Evolutionary conservation across 805 yeast genomes (phyloP), one percentile per base, ranked within the genome.

Genomic region (Zygoascus flipseniorum): DNA sequence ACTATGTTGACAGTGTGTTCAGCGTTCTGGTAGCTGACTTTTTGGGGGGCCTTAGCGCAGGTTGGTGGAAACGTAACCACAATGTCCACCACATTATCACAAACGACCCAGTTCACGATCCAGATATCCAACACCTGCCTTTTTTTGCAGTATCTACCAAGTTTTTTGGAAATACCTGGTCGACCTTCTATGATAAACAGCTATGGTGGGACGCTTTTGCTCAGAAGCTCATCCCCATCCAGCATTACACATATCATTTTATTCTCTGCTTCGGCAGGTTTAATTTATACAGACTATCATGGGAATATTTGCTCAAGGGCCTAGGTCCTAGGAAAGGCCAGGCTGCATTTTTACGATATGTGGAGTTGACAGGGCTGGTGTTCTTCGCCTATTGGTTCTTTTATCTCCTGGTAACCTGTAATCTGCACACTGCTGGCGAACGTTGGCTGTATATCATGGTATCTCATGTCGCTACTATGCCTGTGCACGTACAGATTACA

Each of bases 31-130:
- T 89, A 49, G 95, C 96, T 0, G 81, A 86, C 57, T 89, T 76
- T 73, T 69, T 82, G 50, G 97, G 97, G n/a, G 97, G 97, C 0
- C 73, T 89, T 43, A 86, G 95, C 47, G 65, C 88, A 19, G 95
- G 96, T 1, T 89, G 97, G 97, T 89, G 97, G 97, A 89, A 89
- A 62, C 75, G 90, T 51, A 89, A 86, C 68, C 97, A 89, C 69
- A 89, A 89, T 65, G 95, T 89, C n/a, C 97, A 89, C 68, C 97
- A 89, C 66, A 70, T 89, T 50, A 77, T 89, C 52, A 86, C 96
- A n/a, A 89, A 89, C 67, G 96, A 89, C 64, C 96, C 97, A 0
- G 85, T 85, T 1, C 96, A 89, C 65, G 97, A 89, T 63, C 97
- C 97, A 0, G 97, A 89, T 69, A 89, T 89, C 65, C 97, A 89